Base-by-base conservation (phyloP, 73 alveolate species). In the Tetrahymena malaccensis region DNA sequence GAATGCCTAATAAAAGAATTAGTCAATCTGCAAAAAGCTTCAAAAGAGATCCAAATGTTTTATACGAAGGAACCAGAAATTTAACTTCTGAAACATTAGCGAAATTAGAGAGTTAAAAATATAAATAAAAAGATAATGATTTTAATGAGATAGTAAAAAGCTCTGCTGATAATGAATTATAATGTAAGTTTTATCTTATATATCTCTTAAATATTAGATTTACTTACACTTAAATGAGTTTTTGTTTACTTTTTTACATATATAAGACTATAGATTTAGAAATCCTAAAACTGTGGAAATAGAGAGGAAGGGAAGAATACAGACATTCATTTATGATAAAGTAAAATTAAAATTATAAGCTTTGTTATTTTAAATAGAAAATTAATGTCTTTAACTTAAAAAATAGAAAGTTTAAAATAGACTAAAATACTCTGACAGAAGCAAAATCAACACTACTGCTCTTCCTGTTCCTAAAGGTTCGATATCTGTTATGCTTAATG, bases 391-490 rank as follows among this genome's bases (percentile, higher is more conserved):
- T 89, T 43, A 85, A 33, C 35, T 95, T 35, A 85, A 85, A 85
- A 9, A 95, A 43, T 55, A 95, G 93, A 95, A 95, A 89, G 84
- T 44, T 0, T 22, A 95, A 55, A 95, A 89, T 95, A 55, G 84
- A 70, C 55, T 58, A 25, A 95, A 95, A 93, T 95, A 95, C 43
- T 85, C 95, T 43, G 94, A 85, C 35, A 37, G 50, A 35, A 44
- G 97, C 44, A 89, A 89, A 89, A 34, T 93, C 17, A 55, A 95
- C 35, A 89, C 55, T 16, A 57, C 95, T 21, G 97, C 97, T 89
- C 40, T 89, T 5, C 96, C 96, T 95, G 96, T 95, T 13, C 95
- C 95, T 27, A 95, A 95, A 43, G 96, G 96, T 22, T 85, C 96
- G 19, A 43, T 84, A 35, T 95, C 96, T 4, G 93, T 95, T 33